Percentiles rank a stretch among this genome's conserved stretches.
Evolutionary conservation across 768 basidiomycete species (phyloP).

Genomic region (Chiua virens): DNA sequence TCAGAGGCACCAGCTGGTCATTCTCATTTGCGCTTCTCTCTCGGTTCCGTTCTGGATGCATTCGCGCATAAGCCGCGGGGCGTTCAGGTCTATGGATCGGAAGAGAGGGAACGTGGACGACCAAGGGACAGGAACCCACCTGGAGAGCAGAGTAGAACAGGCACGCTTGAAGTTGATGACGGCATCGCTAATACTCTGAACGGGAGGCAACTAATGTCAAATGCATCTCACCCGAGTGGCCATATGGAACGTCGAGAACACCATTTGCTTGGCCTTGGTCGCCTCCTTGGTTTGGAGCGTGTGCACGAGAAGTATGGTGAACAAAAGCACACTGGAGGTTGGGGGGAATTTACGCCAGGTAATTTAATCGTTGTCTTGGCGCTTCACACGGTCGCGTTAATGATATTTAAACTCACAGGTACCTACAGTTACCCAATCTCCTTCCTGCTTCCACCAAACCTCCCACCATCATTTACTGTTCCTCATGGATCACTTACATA

Average conservation of each 20-base stretch:
- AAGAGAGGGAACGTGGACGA: conserved; percentile 29
- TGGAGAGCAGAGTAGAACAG: neutral
- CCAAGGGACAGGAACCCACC: conserved; percentile 12
- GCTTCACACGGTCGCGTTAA: neutral
- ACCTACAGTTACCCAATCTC: conserved; percentile 96
- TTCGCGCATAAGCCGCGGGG: conserved; percentile 24
- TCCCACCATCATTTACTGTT: conserved; percentile 78
- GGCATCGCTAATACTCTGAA: too few relatives aligned
- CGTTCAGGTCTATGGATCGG: conserved; percentile 36
- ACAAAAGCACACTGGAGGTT: conserved; percentile 48
- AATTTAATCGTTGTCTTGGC: conserved; percentile 1
- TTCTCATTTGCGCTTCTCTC: conserved; percentile 19
- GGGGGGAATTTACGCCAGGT: conserved; percentile 94
- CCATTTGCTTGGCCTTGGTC: conserved; percentile 37
- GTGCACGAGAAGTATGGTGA: conserved; percentile 17
- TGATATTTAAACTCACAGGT: conserved; percentile 45
- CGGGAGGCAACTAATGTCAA: neutral
- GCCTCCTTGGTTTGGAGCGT: conserved; percentile 19
- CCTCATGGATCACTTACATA: conserved; percentile 79
- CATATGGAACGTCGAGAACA: conserved; percentile 12
- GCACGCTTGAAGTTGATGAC: neutral
- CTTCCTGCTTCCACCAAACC: conserved; percentile 76
- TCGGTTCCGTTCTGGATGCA: conserved; percentile 16
- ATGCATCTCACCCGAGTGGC: neutral
- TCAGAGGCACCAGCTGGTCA: conserved; percentile 1